Base-by-base conservation (phyloP, 257 asterid genomes). In the Solanum tacnaense region DNA sequence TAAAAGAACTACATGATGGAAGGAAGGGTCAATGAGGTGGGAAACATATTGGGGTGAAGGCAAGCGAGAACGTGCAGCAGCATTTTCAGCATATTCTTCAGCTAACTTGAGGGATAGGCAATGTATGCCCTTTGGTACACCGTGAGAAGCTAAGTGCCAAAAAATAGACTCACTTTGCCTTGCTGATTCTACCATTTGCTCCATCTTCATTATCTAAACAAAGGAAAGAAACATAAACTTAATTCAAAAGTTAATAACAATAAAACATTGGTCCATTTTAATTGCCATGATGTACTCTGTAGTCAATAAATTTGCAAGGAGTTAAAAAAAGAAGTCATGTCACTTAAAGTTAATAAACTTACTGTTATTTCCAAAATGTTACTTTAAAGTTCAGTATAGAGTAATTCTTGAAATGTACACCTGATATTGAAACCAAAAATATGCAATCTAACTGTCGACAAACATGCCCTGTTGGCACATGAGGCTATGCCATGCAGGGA, bases 61-160 rank as follows among this genome's bases (percentile, higher is more conserved):
- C 87, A 96, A 91, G 29, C 88, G 93, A 79, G 98, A 91, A 62
- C 99, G 98, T 60, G 99, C 99, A 83, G 83, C 88, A 16, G 97
- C 94, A 91, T 94, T 95, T 83, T 89, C 89, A 34, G 96, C 94
- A 86, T 93, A 96, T 89, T 96, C 98, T 89, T 95, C 98, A 4
- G 99, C 95, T 90, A 96, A 87, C 88, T 91, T 90, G 81, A 96
- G 97, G 44, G 98, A 92, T 32, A 96, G 97, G 60, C 99, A 96
- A 89, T 95, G 93, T 2, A 93, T 91, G 92, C 96, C 92, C 89
- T 89, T 93, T 78, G 99, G 98, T 78, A 94, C 90, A 29, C 94
- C 94, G 71, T 89, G 95, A 91, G 99, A 91, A 91, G 98, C 98
- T 88, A 95, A 88, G 92, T 95, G 94, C 99, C 99, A 95, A 92